phyloP scores from a whole-genome alignment of 768 basidiomycete genomes.

The Xerocomus brunneocitrinus region DNA sequence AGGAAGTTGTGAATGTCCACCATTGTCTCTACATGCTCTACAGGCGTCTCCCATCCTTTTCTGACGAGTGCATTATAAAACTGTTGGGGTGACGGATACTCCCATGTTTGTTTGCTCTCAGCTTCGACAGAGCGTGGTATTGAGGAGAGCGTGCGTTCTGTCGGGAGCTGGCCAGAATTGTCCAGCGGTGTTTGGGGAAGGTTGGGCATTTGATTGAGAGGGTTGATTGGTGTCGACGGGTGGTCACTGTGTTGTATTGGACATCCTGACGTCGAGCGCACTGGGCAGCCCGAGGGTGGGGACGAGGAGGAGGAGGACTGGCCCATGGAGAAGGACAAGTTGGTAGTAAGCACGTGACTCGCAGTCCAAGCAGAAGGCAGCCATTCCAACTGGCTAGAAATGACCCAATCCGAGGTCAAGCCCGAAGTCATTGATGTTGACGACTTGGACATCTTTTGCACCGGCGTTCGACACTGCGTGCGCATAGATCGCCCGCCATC shows the following conservation, averaged over 20 bases:
- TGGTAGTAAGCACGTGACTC: conserved; percentile 10
- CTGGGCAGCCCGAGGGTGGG: conserved; percentile 10
- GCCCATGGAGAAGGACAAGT: conserved; percentile 10
- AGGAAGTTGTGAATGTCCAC: conserved; percentile 98
- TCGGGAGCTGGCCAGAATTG: conserved; percentile 61
- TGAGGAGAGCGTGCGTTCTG: conserved; percentile 70
- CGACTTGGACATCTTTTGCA: conserved; percentile 18
- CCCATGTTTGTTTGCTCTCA: conserved; percentile 53
- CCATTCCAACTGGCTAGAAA: background rate
- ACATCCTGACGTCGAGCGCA: conserved; percentile 28
- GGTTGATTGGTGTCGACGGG: conserved; percentile 47
- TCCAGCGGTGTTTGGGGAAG: conserved; percentile 62
- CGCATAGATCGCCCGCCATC: conserved; percentile 15
- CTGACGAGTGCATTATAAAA: conserved; percentile 95
- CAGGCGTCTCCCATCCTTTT: conserved; percentile 97
- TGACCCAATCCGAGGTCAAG: background rate
- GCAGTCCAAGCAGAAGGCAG: background rate
- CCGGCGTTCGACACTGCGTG: conserved; percentile 13
- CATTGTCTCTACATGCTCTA: conserved; percentile 94
- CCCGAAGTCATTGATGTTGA: conserved; percentile 27
- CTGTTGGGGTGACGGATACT: conserved; percentile 96
- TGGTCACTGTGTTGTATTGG: conserved; percentile 53
- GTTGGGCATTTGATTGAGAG: conserved; percentile 83
- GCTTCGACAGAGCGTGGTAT: conserved; percentile 65
- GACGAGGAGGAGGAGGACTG: conserved; percentile 16